Evolutionary conservation across 176 grass and related monocot species (phyloP), one percentile per base, ranked within the genome.

Genomic region (Leersia perrieri): DNA sequence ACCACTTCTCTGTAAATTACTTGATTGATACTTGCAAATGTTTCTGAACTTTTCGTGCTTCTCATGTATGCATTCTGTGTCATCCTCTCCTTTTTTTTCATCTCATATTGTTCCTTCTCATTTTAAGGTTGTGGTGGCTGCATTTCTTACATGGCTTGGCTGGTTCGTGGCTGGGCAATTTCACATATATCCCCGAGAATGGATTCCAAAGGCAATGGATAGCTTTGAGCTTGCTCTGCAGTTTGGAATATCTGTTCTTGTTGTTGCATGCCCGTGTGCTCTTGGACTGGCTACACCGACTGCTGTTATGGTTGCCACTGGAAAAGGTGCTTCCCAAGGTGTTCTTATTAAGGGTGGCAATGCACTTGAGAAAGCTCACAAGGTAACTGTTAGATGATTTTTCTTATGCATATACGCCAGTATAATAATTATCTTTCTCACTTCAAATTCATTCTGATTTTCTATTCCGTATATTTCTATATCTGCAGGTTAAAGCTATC

Each of bases 251-350:
- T 99, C 96, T 35, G 96, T 99, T 34, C 87, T 99, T 75, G 96
- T 99, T 38, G 89, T 95, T 49, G 96, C 96, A 31, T 99, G 96
- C 69, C 96, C 96, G 29, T 99, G 96, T 33, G 96, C 96, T 78
- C 74, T 99, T 64, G 96, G 96, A 31, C 89, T 99, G 83, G 96
- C 96, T 65, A 99, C 96, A 58, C 96, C 96, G 45, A 99, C 96
- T 71, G 96, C 96, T 85, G 93, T 95, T 81, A 99, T 99, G 96
- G 96, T 99, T 87, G 96, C 96, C 60, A 99, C 93, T n/a, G 96
- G 96, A 55, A 95, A 95, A 88, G 96, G 96, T 64, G 96, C 93
- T 79, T 95, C 96, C 25, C 96, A 95, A 73, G 96, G 96, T 74
- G 87, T 99, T 75, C 96, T 99, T 60, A 99, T 99, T 68, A 99